These are phyloP conservation scores for Bryopsis sp. DNA, from an alignment of 139 green algal species.

Conservation along the genomic window DNA sequence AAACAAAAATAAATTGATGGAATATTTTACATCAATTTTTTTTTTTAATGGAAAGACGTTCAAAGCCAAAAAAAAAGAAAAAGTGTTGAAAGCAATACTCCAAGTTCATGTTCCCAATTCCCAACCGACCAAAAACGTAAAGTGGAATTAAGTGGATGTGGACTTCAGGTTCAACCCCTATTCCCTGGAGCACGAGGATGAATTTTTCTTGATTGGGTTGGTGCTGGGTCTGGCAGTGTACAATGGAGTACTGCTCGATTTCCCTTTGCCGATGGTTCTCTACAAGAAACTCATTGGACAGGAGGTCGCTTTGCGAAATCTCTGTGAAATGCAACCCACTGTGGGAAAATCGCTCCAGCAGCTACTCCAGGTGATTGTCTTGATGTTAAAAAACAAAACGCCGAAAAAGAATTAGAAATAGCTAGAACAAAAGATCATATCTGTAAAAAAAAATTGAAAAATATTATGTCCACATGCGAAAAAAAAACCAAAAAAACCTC, in stretches of 20 bases:
- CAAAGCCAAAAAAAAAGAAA: too few species aligned
- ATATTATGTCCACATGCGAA: background rate
- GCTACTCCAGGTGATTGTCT: conserved; percentile 9
- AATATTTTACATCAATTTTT: too few species aligned
- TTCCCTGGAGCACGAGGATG: conserved; percentile 52
- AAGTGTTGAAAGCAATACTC: too few species aligned
- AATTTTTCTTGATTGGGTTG: conserved; percentile 79
- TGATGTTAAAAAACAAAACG: too few species aligned
- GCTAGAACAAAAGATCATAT: too few species aligned
- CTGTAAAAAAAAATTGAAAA: too few species aligned
- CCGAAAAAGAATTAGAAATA: too few species aligned
- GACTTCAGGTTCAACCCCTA: conserved; percentile 42
- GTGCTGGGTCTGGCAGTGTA: conserved; percentile 87
- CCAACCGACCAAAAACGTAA: background rate
- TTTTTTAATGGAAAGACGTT: too few species aligned
- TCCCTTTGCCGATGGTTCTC: conserved; percentile 75
- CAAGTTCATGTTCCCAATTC: too few species aligned
- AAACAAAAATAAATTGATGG: too few species aligned
- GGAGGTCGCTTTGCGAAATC: conserved; percentile 59
- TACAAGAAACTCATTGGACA: conserved; percentile 83
- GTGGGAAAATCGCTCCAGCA: conserved; percentile 33
- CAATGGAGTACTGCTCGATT: conserved; percentile 88
- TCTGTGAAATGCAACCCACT: conserved; percentile 81
- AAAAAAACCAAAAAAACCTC: background rate
- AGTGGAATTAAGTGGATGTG: background rate